Evolutionary conservation across 495 filamentous ascomycete genomes (phyloP), one percentile per base, ranked within the genome.

Genomic region (Neurospora sp.): DNA sequence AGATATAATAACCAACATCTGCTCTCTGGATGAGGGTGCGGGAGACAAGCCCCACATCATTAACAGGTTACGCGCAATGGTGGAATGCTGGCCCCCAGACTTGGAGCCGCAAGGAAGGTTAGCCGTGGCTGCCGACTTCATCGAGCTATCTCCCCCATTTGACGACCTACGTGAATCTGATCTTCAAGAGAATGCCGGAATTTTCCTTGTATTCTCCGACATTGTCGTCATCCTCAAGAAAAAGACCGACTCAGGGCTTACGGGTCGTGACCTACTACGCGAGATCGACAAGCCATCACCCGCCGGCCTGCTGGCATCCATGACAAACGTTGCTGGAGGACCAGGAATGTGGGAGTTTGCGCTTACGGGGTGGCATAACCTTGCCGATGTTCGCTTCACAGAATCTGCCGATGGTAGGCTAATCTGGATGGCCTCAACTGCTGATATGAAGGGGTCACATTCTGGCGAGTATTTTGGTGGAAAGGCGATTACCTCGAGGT

Each of bases 1-100:
- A 74, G 94, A 97, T 78, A 90, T 97, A 69, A 92, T 99, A 75
- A 92, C 94, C 20, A 94, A 96, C 41, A 98, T 99, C 46, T 99
- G 96, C 80, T 94, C 94, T 23, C 87, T 97, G 71, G 93, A 97
- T 75, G 89, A 89, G 38, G 84, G 88, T 0, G 81, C 88, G 35
- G 87, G 87, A 1, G 90, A 92, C 74, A 90, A 93, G 72, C 87
- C 89, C 4, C 89, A 92, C 77, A 85, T 92, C 69, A 86, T 92
- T 16, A 90, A 89, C 75, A 89, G 92, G 16, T 82, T 97, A 3
- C 90, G 90, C 71, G 89, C 90, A 42, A 86, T 95, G 75, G 88
- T 97, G 14, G 88, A 92, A 76, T 88, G 85, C 54, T 98, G 96
- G 96, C 94, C 96, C 4, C 79, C 84, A 3, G 87, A 89, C 20